Percentiles rank a stretch among this genome's conserved stretches.
These are phyloP conservation scores for Paracoccidioides lutzii DNA, from an alignment of 2,329 filamentous ascomycete genomes.

Conservation along the genomic window DNA sequence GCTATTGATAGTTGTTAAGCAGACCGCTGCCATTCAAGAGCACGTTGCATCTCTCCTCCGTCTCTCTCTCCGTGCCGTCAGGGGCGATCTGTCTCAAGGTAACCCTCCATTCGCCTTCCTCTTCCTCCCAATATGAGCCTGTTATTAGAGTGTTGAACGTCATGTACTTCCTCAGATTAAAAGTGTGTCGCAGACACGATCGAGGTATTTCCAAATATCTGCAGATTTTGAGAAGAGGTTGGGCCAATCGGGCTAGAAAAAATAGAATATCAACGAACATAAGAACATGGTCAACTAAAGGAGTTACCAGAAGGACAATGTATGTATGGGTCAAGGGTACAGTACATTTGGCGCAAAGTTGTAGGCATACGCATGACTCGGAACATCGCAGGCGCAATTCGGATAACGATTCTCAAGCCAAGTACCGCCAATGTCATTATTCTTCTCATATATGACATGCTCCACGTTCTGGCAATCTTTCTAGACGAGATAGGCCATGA, in stretches of 20 bases:
- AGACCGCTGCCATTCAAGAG: slow-evolving; percentile 29
- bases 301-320: background rate
- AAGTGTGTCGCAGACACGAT: slow-evolving; percentile 37
- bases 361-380: slow-evolving; percentile 34
- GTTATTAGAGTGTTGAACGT: slow-evolving; percentile 38
- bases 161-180: slow-evolving; percentile 41
- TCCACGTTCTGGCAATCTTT: slow-evolving; percentile 27
- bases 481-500: slow-evolving; percentile 26
- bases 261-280: background rate
- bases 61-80: slow-evolving; percentile 21
- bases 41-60: slow-evolving; percentile 21
- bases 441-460: slow-evolving; percentile 22
- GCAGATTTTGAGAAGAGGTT: slow-evolving; percentile 34
- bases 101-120: slow-evolving; percentile 38
- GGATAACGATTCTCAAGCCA: slow-evolving; percentile 27
- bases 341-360: slow-evolving; percentile 29
- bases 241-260: slow-evolving; percentile 33
- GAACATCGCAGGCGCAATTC: slow-evolving; percentile 34
- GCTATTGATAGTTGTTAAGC: slow-evolving; percentile 34
- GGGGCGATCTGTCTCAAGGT: slow-evolving; percentile 31
- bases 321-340: slow-evolving; percentile 1
- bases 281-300: too few species aligned
- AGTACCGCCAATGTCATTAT: slow-evolving; percentile 26
- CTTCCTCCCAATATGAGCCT: slow-evolving; percentile 38
- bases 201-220: slow-evolving; percentile 38